phyloP scores from a whole-genome alignment of 768 basidiomycete genomes.

The Boletus subcaerulescens region DNA sequence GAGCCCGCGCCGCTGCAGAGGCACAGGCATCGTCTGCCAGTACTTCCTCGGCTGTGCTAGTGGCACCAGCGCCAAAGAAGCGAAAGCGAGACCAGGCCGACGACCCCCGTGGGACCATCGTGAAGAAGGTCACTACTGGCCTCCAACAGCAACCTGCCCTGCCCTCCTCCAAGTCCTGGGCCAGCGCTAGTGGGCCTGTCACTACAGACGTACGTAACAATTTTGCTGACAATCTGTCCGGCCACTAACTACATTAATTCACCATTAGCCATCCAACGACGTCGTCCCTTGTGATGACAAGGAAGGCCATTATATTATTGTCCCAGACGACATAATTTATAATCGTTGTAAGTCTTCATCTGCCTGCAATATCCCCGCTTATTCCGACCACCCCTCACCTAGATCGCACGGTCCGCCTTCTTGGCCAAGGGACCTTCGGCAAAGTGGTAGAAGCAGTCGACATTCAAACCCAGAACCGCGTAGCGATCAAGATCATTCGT shows the following conservation, averaged over 20 bases:
- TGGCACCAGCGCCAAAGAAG: constrained; percentile 77
- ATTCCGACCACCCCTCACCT: constrained; percentile 17
- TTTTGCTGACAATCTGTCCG: constrained; percentile 7
- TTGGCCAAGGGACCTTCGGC: constrained; percentile 98
- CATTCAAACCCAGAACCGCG: constrained; percentile 66
- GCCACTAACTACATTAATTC: constrained; percentile 28
- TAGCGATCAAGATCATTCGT: constrained; percentile 98
- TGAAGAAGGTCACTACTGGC: constrained; percentile 58
- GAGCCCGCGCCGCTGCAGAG: constrained; percentile 84
- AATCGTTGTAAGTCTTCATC: constrained; percentile 63
- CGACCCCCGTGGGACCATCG: constrained; percentile 63
- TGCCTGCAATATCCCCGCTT: not conserved
- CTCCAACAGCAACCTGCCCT: constrained; percentile 50
- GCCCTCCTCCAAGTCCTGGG: constrained; percentile 61
- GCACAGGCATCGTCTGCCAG: constrained; percentile 72
- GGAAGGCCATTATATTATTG: constrained; percentile 98
- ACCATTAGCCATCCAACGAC: constrained; percentile 58
- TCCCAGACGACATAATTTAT: constrained; percentile 84
- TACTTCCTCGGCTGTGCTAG: constrained; percentile 58
- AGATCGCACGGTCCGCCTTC: constrained; percentile 89
- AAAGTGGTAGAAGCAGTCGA: constrained; percentile 96
- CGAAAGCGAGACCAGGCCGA: constrained; percentile 76
- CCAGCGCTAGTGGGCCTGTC: constrained; percentile 58
- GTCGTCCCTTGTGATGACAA: constrained; percentile 88
- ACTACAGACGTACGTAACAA: constrained; percentile 62